phyloP scores from a whole-genome alignment of 2,329 filamentous ascomycete genomes.

The Pseudonectria foliicola region DNA sequence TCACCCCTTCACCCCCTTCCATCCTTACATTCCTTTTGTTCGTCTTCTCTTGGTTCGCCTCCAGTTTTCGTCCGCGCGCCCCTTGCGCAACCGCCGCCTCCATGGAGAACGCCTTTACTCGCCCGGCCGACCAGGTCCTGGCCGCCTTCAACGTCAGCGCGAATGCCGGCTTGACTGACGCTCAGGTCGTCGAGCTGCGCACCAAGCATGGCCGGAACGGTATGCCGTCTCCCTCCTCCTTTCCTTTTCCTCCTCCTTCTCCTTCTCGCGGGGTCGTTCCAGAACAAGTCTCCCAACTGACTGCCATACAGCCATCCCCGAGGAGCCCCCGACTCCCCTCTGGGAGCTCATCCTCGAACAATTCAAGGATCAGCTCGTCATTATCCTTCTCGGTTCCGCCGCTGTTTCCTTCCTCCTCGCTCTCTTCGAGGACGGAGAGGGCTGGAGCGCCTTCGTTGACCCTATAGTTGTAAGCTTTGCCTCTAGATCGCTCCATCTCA shows the following conservation, averaged over 20 bases:
- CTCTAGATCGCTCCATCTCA: not conserved
- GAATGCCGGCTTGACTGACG: slow-evolving; percentile 47
- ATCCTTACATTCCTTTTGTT: too few species aligned
- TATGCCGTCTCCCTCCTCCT: slow-evolving; percentile 29
- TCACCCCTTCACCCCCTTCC: too few species aligned
- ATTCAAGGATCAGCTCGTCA: slow-evolving; percentile 97
- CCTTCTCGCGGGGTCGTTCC: too few species aligned
- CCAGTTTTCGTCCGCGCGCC: slow-evolving; percentile 7
- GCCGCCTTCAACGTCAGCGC: slow-evolving; percentile 50
- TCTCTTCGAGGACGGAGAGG: slow-evolving; percentile 85
- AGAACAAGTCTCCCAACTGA: too few species aligned
- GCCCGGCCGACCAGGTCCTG: slow-evolving; percentile 51
- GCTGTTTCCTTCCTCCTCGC: slow-evolving; percentile 90
- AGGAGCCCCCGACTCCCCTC: slow-evolving; percentile 90
- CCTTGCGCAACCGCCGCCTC: slow-evolving; percentile 16
- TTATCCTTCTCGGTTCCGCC: slow-evolving; percentile 89
- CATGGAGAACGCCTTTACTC: slow-evolving; percentile 60
- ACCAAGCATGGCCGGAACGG: slow-evolving; percentile 60
- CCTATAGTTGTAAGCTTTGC: slow-evolving; percentile 71
- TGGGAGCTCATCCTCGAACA: slow-evolving; percentile 98
- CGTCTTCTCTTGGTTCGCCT: not conserved
- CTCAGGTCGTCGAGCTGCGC: slow-evolving; percentile 49
- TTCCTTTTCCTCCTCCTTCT: slow-evolving; percentile 6
- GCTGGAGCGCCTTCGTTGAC: slow-evolving; percentile 96
- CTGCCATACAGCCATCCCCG: slow-evolving; percentile 47